Evolutionary conservation across 2,329 filamentous ascomycete genomes (phyloP).

Genomic region (Penicillium frequentans): DNA sequence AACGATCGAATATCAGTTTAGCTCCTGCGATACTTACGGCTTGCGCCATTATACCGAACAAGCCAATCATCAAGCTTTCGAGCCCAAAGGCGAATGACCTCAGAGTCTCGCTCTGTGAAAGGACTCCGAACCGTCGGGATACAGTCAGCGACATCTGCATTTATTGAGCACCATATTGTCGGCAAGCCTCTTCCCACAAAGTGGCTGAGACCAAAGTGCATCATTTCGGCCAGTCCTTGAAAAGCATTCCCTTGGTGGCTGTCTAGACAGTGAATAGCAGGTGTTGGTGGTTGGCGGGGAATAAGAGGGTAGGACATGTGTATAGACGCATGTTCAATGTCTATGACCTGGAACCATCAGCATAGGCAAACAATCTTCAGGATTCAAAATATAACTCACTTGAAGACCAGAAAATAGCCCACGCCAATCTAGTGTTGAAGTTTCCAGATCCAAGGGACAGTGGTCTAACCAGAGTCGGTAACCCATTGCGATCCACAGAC

Average conservation of each 20-base stretch:
- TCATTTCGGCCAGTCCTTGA: conserved; percentile 30
- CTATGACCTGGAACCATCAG: conserved; percentile 20
- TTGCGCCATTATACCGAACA: conserved; percentile 29
- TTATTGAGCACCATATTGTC: conserved; percentile 31
- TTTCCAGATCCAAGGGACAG: conserved; percentile 16
- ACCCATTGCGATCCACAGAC: conserved; percentile 31
- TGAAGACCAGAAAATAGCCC: conserved; percentile 29
- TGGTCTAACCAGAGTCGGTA: conserved; percentile 30
- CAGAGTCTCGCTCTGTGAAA: conserved; percentile 28
- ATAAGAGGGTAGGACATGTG: conserved; percentile 31
- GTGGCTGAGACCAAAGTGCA: conserved; percentile 31
- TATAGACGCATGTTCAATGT: conserved; percentile 33
- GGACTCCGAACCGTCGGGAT: conserved; percentile 13
- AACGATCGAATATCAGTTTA: background rate
- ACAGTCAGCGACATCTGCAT: conserved; percentile 14
- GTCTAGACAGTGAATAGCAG: conserved; percentile 19
- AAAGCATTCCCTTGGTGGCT: conserved; percentile 25
- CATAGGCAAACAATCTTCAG: background rate
- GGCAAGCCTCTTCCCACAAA: conserved; percentile 30
- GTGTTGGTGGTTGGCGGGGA: conserved; percentile 24
- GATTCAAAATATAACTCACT: conserved; percentile 6
- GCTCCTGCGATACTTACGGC: conserved; percentile 17
- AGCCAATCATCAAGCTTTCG: conserved; percentile 31
- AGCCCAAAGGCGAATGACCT: conserved; percentile 30
- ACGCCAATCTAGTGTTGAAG: conserved; percentile 20